Base-by-base conservation (phyloP, 2,329 filamentous ascomycete genomes). In the Teratosphaeriaceae sp. region DNA sequence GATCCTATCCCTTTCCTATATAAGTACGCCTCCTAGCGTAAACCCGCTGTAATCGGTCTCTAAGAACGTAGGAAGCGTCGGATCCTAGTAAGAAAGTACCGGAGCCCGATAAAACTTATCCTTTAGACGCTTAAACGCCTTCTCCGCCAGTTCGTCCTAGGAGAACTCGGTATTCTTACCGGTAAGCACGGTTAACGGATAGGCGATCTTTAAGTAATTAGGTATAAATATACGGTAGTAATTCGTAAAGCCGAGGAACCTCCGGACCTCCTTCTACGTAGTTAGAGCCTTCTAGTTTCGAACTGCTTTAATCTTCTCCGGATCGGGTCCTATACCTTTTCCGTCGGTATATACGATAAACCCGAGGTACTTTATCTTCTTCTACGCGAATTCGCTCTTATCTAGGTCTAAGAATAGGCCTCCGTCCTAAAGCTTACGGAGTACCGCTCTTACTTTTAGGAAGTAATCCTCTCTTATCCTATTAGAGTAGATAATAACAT, bases 141-240 rank as follows among this genome's bases (percentile, higher is more conserved):
- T 19, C 15, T 45, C 18, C 13, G 26, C 18, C 31, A 22, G 2
- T 31, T 46, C n/a, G n/a, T n/a, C n/a, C n/a, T n/a, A n/a, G n/a
- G n/a, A n/a, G n/a, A n/a, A n/a, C n/a, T n/a, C n/a, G 34, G 21
- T 21, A 30, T 36, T 48, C 36, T 54, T 49, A 11, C 46, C 42
- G 20, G 36, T 51, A 30, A 54, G 29, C n/a, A n/a, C 23, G n/a
- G 27, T 50, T 38, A 57, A 40, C 1, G 30, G 44, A 2, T 3
- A 19, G n/a, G 20, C 4, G 5, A 33, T 33, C 38, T 45, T 46
- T 9, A 30, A 50, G 42, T 48, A 62, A 5, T 46, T 38, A 11
- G 34, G n/a, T 4, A 61, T 56, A 40, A 62, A 61, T 7, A 40
- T 29, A n/a, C n/a, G n/a, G n/a, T n/a, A n/a, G n/a, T n/a, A n/a